Conservation (phyloP, 2,329 filamentous ascomycete species). For the Tolypocladium capitatum region DNA sequence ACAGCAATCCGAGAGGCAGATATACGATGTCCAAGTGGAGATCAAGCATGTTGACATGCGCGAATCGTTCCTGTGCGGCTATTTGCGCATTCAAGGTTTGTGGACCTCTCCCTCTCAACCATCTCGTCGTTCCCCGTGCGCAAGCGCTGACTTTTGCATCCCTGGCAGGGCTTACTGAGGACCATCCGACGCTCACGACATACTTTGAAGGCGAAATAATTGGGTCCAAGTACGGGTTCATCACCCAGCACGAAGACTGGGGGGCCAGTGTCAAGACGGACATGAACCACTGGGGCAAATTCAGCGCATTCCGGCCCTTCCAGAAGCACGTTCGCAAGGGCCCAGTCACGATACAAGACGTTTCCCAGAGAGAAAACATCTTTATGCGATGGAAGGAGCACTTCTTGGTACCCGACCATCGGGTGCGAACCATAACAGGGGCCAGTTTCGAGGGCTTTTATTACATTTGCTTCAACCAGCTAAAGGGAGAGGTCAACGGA, state of each 20-base stretch:
- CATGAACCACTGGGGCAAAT: constrained; percentile 84
- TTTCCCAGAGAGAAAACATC: constrained; percentile 70
- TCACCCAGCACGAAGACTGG: constrained; percentile 80
- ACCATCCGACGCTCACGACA: constrained; percentile 93
- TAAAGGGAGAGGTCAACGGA: constrained; percentile 71
- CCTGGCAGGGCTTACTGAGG: constrained; percentile 70
- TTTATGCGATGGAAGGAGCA: constrained; percentile 99
- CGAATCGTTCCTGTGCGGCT: constrained; percentile 89
- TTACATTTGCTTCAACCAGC: constrained; percentile 97
- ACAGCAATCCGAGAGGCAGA: constrained; percentile 83
- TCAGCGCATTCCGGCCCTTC: constrained; percentile 72
- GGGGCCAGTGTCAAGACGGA: constrained; percentile 86
- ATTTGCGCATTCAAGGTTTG: constrained; percentile 83
- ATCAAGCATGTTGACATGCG: constrained; percentile 93
- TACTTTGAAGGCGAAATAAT: constrained; percentile 99
- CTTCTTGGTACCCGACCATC: constrained; percentile 90
- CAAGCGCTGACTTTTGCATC: not conserved
- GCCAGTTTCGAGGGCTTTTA: constrained; percentile 98
- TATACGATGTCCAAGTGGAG: constrained; percentile 92
- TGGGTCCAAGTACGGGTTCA: constrained; percentile 86
- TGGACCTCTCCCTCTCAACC: not conserved
- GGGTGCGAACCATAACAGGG: constrained; percentile 78
- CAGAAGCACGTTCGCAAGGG: constrained; percentile 44
- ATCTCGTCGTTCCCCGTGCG: not conserved
- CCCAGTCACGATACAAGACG: constrained; percentile 48